These are phyloP conservation scores for Arthroderma sp. DNA, from an alignment of 2,329 filamentous ascomycete genomes.

Conservation along the genomic window DNA sequence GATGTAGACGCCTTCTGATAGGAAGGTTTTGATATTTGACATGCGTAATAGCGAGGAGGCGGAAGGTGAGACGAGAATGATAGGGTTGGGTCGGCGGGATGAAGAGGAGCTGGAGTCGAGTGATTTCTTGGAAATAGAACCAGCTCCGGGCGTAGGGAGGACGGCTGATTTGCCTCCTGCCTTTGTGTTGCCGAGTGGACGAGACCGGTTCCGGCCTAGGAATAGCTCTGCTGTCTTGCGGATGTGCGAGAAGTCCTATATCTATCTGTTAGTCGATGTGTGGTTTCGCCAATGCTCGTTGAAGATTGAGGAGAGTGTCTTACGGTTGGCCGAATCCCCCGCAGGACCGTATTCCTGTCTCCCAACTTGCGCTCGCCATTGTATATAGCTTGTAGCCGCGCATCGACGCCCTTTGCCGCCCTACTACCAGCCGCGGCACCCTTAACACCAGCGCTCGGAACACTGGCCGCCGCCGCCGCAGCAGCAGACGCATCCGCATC, in stretches of 20 bases:
- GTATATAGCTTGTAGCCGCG: conserved; percentile 76
- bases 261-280: not conserved
- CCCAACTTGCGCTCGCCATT: conserved; percentile 83
- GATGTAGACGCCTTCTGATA: conserved; percentile 70
- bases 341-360: conserved; percentile 76
- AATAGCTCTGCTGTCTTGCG: conserved; percentile 74
- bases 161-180: conserved; percentile 22
- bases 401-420: conserved; percentile 58
- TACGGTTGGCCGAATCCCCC: conserved; percentile 83
- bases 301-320: too few relatives aligned
- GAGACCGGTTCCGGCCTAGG: conserved; percentile 45
- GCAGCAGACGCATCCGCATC: conserved; percentile 36
- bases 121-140: conserved; percentile 31
- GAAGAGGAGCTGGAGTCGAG: conserved; percentile 34
- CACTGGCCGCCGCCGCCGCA: conserved; percentile 38
- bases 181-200: conserved; percentile 25
- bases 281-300: too few relatives aligned
- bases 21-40: conserved; percentile 90
- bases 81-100: conserved; percentile 56
- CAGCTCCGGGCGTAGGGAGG: conserved; percentile 27
- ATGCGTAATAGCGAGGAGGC: conserved; percentile 89
- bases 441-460: conserved; percentile 32
- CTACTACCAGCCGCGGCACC: conserved; percentile 28
- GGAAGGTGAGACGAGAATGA: conserved; percentile 92
- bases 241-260: conserved; percentile 83